A percentile compares a stretch with the other conserved stretches of the same genome.
These are phyloP conservation scores for Guadua angustifolia DNA, from an alignment of 176 grass and related monocot genomes.

Conservation along the genomic window DNA sequence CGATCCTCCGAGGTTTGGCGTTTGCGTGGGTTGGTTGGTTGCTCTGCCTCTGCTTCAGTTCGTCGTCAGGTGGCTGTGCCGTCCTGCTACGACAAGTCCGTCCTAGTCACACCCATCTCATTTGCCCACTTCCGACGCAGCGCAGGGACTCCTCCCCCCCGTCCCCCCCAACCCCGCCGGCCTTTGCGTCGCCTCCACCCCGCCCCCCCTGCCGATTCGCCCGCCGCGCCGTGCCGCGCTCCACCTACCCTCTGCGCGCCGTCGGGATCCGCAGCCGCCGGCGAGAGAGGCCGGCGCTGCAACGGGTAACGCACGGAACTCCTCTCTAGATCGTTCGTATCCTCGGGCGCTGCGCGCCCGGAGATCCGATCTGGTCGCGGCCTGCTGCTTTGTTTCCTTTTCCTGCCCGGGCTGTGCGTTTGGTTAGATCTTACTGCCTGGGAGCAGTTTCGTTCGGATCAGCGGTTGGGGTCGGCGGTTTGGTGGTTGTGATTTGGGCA, in stretches of 20 bases:
- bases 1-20: background rate
- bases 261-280: background rate
- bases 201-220: background rate
- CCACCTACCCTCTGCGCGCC: background rate
- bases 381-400: background rate
- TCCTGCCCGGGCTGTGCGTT: background rate
- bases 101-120: slow-evolving; percentile 1
- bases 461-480: background rate
- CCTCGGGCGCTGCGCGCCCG: background rate
- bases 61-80: background rate
- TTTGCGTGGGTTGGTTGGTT: background rate
- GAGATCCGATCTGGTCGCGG: slow-evolving; percentile 30
- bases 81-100: no score
- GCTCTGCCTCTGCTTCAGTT: background rate
- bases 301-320: slow-evolving; percentile 32
- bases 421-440: slow-evolving; percentile 34
- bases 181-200: slow-evolving; percentile 24
- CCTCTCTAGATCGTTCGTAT: background rate
- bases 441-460: background rate
- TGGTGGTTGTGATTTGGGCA: background rate
- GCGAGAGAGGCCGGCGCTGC: slow-evolving; percentile 1
- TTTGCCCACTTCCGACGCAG: background rate
- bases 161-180: background rate
- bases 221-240: background rate
- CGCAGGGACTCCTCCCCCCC: background rate